Conservation (phyloP, 192 early-diverging fungal genomes). For the Linderina pennispora region DNA sequence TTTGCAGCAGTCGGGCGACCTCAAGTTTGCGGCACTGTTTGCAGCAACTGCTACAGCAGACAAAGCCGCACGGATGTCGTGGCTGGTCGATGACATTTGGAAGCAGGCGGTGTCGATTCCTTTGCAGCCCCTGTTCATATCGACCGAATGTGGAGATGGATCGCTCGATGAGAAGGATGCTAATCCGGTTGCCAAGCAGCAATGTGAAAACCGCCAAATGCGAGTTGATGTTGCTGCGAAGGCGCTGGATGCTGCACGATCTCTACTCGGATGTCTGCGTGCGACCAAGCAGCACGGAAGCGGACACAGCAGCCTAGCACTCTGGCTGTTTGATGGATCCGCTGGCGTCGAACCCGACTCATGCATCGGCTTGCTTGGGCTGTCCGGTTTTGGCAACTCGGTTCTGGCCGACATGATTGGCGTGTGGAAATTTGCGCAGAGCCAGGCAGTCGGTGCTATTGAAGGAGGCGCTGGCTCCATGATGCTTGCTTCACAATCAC, state of each 20-base stretch:
- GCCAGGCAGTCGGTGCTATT: too few species aligned
- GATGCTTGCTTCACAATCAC: too few species aligned
- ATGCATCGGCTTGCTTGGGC: neutral
- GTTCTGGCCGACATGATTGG: neutral
- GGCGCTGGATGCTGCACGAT: conserved; percentile 2
- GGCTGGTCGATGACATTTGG: conserved; percentile 13
- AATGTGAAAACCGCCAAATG: neutral
- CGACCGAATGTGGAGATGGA: too few species aligned
- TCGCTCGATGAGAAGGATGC: neutral
- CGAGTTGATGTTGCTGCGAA: conserved; percentile 1
- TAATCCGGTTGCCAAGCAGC: conserved; percentile 1
- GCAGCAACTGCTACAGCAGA: neutral
- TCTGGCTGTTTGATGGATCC: neutral
- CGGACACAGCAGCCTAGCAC: neutral
- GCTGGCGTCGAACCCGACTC: too few species aligned
- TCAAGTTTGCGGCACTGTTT: neutral
- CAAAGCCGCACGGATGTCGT: neutral
- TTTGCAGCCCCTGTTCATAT: neutral
- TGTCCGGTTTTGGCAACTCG: neutral
- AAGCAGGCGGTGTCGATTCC: conserved; percentile 3
- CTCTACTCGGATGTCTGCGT: neutral
- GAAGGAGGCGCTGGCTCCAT: neutral
- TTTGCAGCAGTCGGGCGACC: neutral
- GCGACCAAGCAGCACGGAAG: neutral
- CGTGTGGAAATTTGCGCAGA: neutral